These are phyloP conservation scores for Coccomyxa sp. DNA, from an alignment of 139 green algal species.

Conservation along the genomic window DNA sequence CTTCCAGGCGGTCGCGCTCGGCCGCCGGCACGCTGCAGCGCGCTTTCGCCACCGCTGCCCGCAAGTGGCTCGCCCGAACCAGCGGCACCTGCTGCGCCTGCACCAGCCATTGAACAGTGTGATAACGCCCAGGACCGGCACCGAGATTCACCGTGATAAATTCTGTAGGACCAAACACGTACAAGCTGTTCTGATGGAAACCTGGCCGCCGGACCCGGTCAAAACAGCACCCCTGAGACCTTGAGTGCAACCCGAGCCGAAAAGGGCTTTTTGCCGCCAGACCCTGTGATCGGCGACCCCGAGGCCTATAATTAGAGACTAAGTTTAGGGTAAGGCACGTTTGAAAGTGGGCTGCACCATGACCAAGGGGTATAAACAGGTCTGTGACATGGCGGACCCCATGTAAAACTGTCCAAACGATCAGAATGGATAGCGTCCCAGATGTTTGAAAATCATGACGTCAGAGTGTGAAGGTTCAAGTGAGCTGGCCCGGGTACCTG, in stretches of 20 bases:
- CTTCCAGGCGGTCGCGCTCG: constrained; percentile 50
- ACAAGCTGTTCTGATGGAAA: not conserved
- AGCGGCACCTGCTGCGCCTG: constrained; percentile 3
- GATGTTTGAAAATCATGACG: not conserved
- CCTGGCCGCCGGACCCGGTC: too few species aligned
- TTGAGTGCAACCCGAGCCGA: not conserved
- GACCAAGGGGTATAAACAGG: not conserved
- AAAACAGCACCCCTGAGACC: not conserved
- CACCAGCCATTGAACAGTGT: not conserved
- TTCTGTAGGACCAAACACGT: not conserved
- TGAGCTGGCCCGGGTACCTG: not conserved
- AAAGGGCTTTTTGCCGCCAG: not conserved
- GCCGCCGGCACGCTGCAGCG: constrained; percentile 52
- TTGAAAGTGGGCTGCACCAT: not conserved
- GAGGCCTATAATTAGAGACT: too few species aligned
- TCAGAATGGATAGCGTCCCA: not conserved
- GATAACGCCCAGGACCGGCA: not conserved
- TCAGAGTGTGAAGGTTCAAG: not conserved
- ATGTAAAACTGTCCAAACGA: not conserved
- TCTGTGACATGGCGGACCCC: not conserved
- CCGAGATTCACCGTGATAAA: not conserved
- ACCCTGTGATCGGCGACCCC: too few species aligned
- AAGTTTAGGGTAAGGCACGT: too few species aligned
- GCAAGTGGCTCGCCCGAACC: constrained; percentile 45
- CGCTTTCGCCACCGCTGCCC: constrained; percentile 34